Evolutionary conservation across 768 basidiomycete genomes (phyloP), one percentile per base, ranked within the genome.

Genomic region (Auricularia heimuer): DNA sequence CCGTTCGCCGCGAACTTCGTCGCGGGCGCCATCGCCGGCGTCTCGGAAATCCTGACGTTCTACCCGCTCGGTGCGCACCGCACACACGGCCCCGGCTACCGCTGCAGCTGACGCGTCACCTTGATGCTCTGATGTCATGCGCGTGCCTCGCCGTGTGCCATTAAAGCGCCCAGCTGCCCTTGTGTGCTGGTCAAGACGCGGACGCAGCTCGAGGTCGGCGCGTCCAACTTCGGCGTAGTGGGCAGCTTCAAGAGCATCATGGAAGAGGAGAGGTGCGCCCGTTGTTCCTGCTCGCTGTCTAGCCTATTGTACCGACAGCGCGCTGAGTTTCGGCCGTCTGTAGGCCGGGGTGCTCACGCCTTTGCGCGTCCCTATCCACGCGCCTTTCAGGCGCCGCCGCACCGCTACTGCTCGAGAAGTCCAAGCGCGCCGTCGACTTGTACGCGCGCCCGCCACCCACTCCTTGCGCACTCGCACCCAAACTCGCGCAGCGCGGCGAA

Each of bases 391-490:
- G 96, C 69, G 86, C 98, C 66, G 88, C 94, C n/a, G 94, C 97
- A 10, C 97, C 97, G 18, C 76, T 99, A 10, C 84, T 98, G 71
- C 79, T 99, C 58, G 97, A 99, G 76, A 96, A 97, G 16, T 97
- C 97, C 1, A 99, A 99, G 79, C 88, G 97, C 77, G 97, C 97
- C 16, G 91, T 94, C 61, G 98, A 98, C 82, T 92, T 91, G 89
- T 90, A 68, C 67, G 85, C 78, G 21, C 37, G 35, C n/a, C 42
- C 51, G 29, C 29, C 29, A 29, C 29, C 29, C 29, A 29, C 29
- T 29, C 29, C 54, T n/a, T 63, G 63, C 70, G 45, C 35, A 10
- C 11, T 63, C 47, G 67, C 35, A 44, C 6, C 64, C 29, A 29
- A 29, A 29, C 18, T 35, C 54, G 44, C 65, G 68, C 68, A 87